Evolutionary conservation across 2,329 filamentous ascomycete genomes (phyloP).

Genomic region (Botrytis fragariae): DNA sequence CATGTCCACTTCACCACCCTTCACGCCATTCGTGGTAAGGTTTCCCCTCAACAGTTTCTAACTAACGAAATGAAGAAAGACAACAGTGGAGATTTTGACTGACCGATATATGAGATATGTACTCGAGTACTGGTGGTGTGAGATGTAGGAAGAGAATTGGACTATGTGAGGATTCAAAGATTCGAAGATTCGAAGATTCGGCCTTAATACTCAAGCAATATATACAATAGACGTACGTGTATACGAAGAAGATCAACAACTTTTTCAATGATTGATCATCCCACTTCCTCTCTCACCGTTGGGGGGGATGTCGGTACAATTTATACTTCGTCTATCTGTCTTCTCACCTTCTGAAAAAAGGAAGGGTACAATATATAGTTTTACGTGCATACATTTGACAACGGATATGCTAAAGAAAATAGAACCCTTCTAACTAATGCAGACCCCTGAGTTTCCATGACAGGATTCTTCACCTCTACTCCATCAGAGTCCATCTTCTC

Average conservation of each 20-base stretch:
- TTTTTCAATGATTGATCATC: neutral
- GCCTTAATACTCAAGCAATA: neutral
- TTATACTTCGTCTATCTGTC: neutral
- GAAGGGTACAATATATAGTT: neutral
- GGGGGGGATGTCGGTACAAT: neutral
- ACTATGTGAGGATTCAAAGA: neutral
- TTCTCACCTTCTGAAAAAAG: neutral
- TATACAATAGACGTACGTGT: neutral
- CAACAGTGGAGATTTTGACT: neutral
- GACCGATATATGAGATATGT: neutral
- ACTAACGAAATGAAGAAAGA: neutral
- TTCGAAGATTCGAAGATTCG: neutral
- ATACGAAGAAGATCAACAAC: neutral
- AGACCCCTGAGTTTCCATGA: slow-evolving; percentile 1
- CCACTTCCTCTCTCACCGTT: neutral
- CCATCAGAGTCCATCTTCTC: neutral
- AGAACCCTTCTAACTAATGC: neutral
- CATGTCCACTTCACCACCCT: neutral
- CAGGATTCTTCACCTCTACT: neutral
- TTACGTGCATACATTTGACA: neutral
- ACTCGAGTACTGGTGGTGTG: neutral
- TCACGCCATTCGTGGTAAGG: slow-evolving; percentile 4
- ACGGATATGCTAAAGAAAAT: neutral
- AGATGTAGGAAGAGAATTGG: neutral
- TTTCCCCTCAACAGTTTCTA: neutral